Conservation (phyloP, 2,329 filamentous ascomycete species). For the Aquanectria penicillioides region DNA sequence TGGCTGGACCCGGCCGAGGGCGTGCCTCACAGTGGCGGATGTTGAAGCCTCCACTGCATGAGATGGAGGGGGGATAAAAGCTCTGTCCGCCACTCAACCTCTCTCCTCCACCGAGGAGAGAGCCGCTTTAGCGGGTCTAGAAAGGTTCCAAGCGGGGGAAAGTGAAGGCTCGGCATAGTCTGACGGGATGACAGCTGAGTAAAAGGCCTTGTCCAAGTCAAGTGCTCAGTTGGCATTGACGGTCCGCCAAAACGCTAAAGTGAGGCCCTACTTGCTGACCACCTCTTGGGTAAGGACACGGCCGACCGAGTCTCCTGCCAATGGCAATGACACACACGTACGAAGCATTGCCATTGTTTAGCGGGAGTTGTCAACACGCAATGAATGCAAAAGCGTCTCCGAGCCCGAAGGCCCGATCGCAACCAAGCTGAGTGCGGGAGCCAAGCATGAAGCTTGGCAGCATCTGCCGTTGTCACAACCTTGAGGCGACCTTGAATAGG, state of each 20-base stretch:
- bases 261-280: slow-evolving; percentile 12
- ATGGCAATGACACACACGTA: background rate
- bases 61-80: background rate
- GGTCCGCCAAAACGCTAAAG: slow-evolving; percentile 3
- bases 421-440: slow-evolving; percentile 4
- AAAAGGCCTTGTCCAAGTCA: slow-evolving; percentile 4
- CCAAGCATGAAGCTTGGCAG: slow-evolving; percentile 12
- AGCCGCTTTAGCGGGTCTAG: slow-evolving; percentile 20
- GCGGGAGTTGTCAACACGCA: background rate
- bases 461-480: slow-evolving; percentile 8
- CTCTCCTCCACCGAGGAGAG: slow-evolving; percentile 4
- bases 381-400: background rate
- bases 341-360: no score
- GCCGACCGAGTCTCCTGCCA: background rate
- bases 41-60: background rate
- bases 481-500: background rate
- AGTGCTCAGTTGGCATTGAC: slow-evolving; percentile 6
- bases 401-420: slow-evolving; percentile 1
- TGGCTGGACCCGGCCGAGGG: background rate
- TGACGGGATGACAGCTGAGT: slow-evolving; percentile 19
- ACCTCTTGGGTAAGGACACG: background rate
- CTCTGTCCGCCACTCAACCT: slow-evolving; percentile 12
- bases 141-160: slow-evolving; percentile 13
- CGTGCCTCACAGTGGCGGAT: background rate
- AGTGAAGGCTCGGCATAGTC: slow-evolving; percentile 5